A percentile compares a stretch with the other conserved stretches of the same genome.
These are phyloP conservation scores for Breviolum minutum DNA, from an alignment of 73 alveolate species.

Conservation along the genomic window DNA sequence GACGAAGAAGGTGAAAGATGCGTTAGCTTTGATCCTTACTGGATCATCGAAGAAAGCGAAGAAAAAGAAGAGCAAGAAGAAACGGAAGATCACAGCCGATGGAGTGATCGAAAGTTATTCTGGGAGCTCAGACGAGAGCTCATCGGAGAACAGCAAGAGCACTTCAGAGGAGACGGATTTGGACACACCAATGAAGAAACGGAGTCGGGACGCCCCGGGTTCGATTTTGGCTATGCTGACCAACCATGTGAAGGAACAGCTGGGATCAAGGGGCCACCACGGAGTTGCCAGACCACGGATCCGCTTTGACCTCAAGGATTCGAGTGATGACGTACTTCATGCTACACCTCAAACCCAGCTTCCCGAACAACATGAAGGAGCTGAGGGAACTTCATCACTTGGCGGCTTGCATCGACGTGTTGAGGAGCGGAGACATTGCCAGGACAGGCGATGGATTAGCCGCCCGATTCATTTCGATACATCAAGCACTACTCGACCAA, in stretches of 20 bases:
- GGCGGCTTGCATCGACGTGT: neutral
- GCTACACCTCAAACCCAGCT: neutral
- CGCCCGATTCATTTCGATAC: conserved; percentile 4
- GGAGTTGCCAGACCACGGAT: neutral
- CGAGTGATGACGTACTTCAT: neutral
- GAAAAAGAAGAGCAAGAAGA: neutral
- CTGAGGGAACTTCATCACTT: neutral
- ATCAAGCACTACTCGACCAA: neutral
- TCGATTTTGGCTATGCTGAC: neutral
- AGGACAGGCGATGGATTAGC: neutral
- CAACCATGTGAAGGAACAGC: neutral
- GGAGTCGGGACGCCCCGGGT: neutral
- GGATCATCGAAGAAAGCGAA: neutral
- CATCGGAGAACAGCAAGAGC: too few relatives aligned
- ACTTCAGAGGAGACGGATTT: too few relatives aligned
- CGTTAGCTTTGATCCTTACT: too few relatives aligned
- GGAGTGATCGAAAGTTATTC: too few relatives aligned
- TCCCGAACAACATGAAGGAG: neutral
- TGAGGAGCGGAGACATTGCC: neutral
- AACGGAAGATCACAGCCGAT: neutral
- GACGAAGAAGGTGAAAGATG: too few relatives aligned
- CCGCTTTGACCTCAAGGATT: neutral
- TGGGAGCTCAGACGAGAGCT: too few relatives aligned
- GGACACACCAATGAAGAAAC: neutral
- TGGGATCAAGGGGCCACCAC: neutral